A percentile compares a stretch with the other conserved stretches of the same genome.
Conservation (phyloP, 1,284 basidiomycete genomes). For the Leccinum proliferum region DNA sequence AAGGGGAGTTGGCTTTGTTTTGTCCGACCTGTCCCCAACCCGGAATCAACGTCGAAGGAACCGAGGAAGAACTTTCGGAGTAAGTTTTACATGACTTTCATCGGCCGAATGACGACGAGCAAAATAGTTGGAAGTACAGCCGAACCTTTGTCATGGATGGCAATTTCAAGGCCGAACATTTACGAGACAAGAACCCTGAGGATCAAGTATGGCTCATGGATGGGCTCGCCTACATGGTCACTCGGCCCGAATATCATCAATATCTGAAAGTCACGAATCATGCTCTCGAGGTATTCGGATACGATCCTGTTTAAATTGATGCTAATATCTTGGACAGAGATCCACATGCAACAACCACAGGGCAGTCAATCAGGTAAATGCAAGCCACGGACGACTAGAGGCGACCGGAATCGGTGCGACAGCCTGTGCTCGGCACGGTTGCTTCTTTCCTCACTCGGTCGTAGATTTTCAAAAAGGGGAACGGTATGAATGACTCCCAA, state of each 20-base stretch:
- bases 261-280: background rate
- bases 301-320: too few species aligned
- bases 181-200: background rate
- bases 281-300: background rate
- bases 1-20: background rate
- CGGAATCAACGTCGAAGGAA: background rate
- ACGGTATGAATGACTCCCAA: conserved; percentile 2
- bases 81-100: too few species aligned
- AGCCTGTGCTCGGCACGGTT: conserved; percentile 15
- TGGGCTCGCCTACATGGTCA: conserved; percentile 7
- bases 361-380: conserved; percentile 7
- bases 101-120: too few species aligned
- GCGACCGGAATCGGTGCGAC: background rate
- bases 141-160: conserved; percentile 7
- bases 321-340: background rate
- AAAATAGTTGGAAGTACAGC: conserved; percentile 4
- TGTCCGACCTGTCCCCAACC: background rate
- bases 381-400: conserved; percentile 1
- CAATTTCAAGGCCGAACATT: conserved; percentile 12
- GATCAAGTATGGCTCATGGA: conserved; percentile 12
- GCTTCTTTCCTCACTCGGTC: conserved; percentile 11
- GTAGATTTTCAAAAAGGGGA: background rate
- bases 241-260: background rate
- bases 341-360: conserved; percentile 5
- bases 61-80: too few species aligned